A percentile compares a stretch with the other conserved stretches of the same genome.
phyloP scores from a whole-genome alignment of 2,329 filamentous ascomycete species.

The Geoglossum cookeanum region DNA sequence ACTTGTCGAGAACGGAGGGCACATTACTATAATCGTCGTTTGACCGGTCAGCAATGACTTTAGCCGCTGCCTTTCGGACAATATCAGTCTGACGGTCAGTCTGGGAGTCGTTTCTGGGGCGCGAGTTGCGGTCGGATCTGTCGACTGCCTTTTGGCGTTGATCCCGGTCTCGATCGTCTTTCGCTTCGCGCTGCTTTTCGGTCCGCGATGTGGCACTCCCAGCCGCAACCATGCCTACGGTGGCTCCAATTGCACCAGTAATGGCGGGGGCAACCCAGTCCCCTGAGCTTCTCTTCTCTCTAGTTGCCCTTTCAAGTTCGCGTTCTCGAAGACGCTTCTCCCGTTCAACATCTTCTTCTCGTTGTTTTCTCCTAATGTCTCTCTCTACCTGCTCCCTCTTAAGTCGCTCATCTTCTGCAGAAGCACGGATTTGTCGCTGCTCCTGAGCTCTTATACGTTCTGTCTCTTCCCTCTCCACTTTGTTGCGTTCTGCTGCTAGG shows the following conservation, averaged over 20 bases:
- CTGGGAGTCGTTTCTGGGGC: conserved; percentile 9
- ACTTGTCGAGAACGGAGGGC: conserved; percentile 36
- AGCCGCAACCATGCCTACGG: conserved; percentile 24
- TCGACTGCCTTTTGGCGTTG: conserved; percentile 34
- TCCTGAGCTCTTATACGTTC: conserved; percentile 5
- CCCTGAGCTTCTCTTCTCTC: conserved; percentile 9
- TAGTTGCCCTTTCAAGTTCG: background rate
- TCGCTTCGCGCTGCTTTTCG: conserved; percentile 4
- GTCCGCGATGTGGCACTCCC: conserved; percentile 21
- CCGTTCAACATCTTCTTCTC: background rate
- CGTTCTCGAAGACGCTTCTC: background rate
- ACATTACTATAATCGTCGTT: conserved; percentile 14
- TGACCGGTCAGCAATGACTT: conserved; percentile 23
- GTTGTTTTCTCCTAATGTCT: background rate
- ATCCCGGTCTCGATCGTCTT: conserved; percentile 1
- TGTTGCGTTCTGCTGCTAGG: background rate
- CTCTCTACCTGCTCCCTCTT: conserved; percentile 6
- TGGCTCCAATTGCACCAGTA: conserved; percentile 29
- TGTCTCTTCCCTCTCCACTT: conserved; percentile 10
- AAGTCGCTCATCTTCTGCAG: background rate
- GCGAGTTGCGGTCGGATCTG: background rate
- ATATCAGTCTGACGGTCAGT: conserved; percentile 36
- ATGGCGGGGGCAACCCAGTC: conserved; percentile 23
- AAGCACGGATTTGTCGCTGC: conserved; percentile 3
- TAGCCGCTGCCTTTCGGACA: conserved; percentile 33